These are phyloP conservation scores for Penicillium manginii DNA, from an alignment of 495 filamentous ascomycete species.

Conservation along the genomic window DNA sequence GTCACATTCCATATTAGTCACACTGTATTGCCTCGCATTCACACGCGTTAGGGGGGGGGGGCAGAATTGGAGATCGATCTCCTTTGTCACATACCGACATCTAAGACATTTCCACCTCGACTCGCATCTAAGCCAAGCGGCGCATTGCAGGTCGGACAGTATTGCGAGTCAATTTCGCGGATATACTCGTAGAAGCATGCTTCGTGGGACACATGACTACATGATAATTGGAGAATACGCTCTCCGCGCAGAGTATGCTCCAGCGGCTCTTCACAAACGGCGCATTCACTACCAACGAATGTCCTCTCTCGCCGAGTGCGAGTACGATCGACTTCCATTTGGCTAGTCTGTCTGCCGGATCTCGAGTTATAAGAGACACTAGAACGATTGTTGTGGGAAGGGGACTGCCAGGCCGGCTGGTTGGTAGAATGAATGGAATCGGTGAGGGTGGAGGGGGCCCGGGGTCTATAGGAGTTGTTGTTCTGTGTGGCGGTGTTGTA, in stretches of 20 bases:
- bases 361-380: slow-evolving; percentile 52
- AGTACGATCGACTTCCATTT: slow-evolving; percentile 76
- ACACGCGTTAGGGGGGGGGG: too few relatives aligned
- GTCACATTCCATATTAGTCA: slow-evolving; percentile 6
- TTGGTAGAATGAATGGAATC: slow-evolving; percentile 26
- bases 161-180: slow-evolving; percentile 91
- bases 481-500: slow-evolving; percentile 15
- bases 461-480: slow-evolving; percentile 20
- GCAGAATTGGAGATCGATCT: neutral
- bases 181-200: slow-evolving; percentile 99
- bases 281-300: slow-evolving; percentile 92
- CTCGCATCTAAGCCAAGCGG: slow-evolving; percentile 93
- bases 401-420: slow-evolving; percentile 20
- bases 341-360: slow-evolving; percentile 63
- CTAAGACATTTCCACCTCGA: slow-evolving; percentile 90
- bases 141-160: slow-evolving; percentile 92
- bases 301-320: slow-evolving; percentile 88
- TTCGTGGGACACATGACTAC: slow-evolving; percentile 93
- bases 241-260: slow-evolving; percentile 97
- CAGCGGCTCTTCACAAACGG: slow-evolving; percentile 95
- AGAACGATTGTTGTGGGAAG: slow-evolving; percentile 36
- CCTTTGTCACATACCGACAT: slow-evolving; percentile 75
- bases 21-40: neutral
- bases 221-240: slow-evolving; percentile 94
- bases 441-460: slow-evolving; percentile 33